Base-by-base conservation (phyloP, 192 early-diverging fungal genomes). In the Backusella parvicylindrica region DNA sequence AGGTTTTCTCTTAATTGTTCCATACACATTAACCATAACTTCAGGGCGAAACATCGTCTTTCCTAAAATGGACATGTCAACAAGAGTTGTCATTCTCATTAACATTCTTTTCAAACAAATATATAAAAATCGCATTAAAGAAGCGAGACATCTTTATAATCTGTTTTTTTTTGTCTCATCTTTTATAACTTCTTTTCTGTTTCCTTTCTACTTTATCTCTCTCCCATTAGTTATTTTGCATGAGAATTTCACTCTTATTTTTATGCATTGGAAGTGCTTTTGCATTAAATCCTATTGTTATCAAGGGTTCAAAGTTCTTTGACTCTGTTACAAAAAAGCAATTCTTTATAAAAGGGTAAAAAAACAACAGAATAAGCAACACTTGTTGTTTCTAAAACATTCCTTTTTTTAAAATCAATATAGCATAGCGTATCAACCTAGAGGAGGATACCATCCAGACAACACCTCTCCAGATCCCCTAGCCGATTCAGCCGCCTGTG, bases 291-390 rank as follows among this genome's bases (percentile, higher is more conserved):
- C 87, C 89, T 26, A 82, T 92, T 50, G 79, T 81, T 28, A 87
- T 90, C 79, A 92, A 92, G 75, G 90, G 89, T 50, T 82, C 84
- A 76, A 92, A 92, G 80, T 89, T 89, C 71, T 94, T 92, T 80
- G 86, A 92, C 77, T 85, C 85, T 21, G 88, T 89, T 35, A 90
- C 89, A 6, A 89, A 91, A 77, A 83, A 89, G 30, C 90, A 94
- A 78, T 92, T 94, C 84, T 92, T 89, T 66, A 83, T 92, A 83
- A 91, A 91, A 80, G 91, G 90, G 79, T 81, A 75, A 71, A 16
- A 60, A 33, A 38, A 23, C 53, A 60, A 63, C 7, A 73, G 26
- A n/a, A n/a, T n/a, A n/a, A n/a, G n/a, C n/a, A n/a, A n/a, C n/a
- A n/a, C n/a, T n/a, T n/a, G n/a, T n/a, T n/a, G n/a, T n/a, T 6